phyloP scores from a whole-genome alignment of 202 grass and related monocot genomes.

The Tripidium arundinaceum region DNA sequence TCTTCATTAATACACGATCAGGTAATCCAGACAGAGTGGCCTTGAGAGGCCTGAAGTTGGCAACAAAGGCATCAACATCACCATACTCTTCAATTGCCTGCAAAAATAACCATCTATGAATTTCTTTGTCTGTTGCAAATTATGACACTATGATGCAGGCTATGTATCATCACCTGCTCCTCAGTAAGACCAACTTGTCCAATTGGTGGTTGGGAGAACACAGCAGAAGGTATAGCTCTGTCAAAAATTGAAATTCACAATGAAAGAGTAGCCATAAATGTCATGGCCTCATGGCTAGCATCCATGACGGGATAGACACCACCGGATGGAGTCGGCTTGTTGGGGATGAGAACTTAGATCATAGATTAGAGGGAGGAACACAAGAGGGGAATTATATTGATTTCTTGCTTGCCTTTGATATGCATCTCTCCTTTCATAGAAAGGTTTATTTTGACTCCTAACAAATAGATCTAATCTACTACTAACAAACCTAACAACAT shows the following conservation, averaged over 20 bases:
- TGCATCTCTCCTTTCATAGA: not conserved
- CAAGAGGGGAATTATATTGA: not conserved
- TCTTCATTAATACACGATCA: conserved; percentile 83
- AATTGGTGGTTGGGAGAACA: conserved; percentile 88
- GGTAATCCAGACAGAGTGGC: conserved; percentile 92
- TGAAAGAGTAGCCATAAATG: not conserved
- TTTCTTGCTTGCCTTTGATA: not conserved
- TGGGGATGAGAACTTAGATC: not conserved
- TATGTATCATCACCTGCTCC: conserved; percentile 53
- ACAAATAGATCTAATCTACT: not conserved
- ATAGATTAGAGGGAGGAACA: not conserved
- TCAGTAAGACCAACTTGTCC: conserved; percentile 88
- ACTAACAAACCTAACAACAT: not conserved
- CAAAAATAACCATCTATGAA: conserved; percentile 20
- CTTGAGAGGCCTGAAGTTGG: conserved; percentile 92
- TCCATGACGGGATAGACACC: not conserved
- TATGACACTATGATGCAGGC: conserved; percentile 10
- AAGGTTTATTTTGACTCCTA: not conserved
- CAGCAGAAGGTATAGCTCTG: conserved; percentile 83
- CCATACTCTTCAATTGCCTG: conserved; percentile 73
- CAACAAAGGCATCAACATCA: conserved; percentile 65
- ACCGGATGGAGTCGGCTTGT: not conserved
- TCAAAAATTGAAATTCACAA: conserved; percentile 25
- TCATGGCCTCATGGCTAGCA: not conserved
- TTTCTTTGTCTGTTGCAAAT: conserved; percentile 17